phyloP scores from a whole-genome alignment of 1,139 yeast genomes.

The Taphrina populina region DNA sequence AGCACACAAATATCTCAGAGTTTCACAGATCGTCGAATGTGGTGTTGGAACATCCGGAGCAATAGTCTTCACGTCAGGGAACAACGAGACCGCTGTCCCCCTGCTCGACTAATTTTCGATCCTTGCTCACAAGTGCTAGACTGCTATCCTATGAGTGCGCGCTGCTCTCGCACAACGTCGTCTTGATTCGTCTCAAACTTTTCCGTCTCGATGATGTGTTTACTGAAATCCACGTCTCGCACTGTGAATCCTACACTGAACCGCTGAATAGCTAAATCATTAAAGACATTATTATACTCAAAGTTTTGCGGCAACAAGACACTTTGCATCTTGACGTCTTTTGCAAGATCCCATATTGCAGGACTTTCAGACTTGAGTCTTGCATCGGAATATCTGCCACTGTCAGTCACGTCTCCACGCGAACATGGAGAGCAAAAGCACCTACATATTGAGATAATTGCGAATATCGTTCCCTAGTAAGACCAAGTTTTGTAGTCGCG shows the following conservation, averaged over 20 bases:
- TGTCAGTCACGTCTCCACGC: background rate
- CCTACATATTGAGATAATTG: slow-evolving; percentile 22
- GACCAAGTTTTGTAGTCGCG: background rate
- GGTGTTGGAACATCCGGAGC: too few relatives aligned
- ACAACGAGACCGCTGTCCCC: too few relatives aligned
- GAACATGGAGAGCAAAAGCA: background rate
- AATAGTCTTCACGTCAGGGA: too few relatives aligned
- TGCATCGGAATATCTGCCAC: slow-evolving; percentile 3
- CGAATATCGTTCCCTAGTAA: slow-evolving; percentile 20
- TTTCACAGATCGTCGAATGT: too few relatives aligned
- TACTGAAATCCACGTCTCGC: slow-evolving; percentile 3
- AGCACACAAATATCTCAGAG: too few relatives aligned
- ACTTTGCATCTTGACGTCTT: background rate
- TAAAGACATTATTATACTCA: slow-evolving; percentile 30
- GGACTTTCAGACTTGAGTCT: slow-evolving; percentile 20
- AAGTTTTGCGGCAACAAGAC: slow-evolving; percentile 14
- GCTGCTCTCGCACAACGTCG: slow-evolving; percentile 3
- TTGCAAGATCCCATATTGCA: slow-evolving; percentile 6
- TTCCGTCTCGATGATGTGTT: slow-evolving; percentile 23
- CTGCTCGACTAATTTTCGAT: too few relatives aligned
- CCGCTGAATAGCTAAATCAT: slow-evolving; percentile 30
- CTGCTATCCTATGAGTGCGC: too few relatives aligned
- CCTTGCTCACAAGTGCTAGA: too few relatives aligned
- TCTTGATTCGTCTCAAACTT: slow-evolving; percentile 28
- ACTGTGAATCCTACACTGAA: background rate